These are phyloP conservation scores for Lichtheimia ornata DNA, from an alignment of 371 early-diverging fungal genomes.

Conservation along the genomic window DNA sequence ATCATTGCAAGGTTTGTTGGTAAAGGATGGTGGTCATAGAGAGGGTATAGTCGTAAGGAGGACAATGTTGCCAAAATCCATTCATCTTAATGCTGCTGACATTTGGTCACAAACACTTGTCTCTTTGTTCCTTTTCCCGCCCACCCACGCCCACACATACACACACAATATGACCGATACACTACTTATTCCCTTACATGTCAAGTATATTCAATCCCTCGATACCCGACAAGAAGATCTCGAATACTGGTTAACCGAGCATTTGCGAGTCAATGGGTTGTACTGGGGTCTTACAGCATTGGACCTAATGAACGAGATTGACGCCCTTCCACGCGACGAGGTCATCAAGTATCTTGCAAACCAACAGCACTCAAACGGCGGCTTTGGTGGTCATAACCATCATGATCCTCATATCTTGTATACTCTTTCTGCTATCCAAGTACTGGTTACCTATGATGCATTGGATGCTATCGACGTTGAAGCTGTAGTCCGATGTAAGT, in stretches of 20 bases:
- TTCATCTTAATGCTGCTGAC: too few species aligned
- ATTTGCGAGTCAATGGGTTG: slow-evolving; percentile 88
- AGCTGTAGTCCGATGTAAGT: slow-evolving; percentile 69
- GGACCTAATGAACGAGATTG: slow-evolving; percentile 68
- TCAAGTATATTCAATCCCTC: slow-evolving; percentile 77
- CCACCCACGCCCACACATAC: too few species aligned
- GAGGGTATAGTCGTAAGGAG: too few species aligned
- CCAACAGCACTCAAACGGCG: slow-evolving; percentile 84
- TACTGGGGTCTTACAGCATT: slow-evolving; percentile 95
- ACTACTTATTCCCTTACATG: slow-evolving; percentile 60
- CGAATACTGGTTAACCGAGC: slow-evolving; percentile 93
- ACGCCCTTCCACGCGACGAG: slow-evolving; percentile 70
- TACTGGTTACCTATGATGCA: slow-evolving; percentile 83
- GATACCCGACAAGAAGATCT: slow-evolving; percentile 82
- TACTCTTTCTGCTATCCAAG: slow-evolving; percentile 95
- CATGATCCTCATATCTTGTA: slow-evolving; percentile 94
- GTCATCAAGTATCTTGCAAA: slow-evolving; percentile 78
- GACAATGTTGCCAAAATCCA: too few species aligned
- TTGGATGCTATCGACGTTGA: slow-evolving; percentile 72
- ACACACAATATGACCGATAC: slow-evolving; percentile 4
- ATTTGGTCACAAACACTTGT: too few species aligned
- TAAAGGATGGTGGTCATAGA: too few species aligned
- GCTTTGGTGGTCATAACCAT: slow-evolving; percentile 87
- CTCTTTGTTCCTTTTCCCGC: too few species aligned
- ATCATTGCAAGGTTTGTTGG: too few species aligned